phyloP scores from a whole-genome alignment of 768 basidiomycete genomes.

The Pleurotus tuber-regium region DNA sequence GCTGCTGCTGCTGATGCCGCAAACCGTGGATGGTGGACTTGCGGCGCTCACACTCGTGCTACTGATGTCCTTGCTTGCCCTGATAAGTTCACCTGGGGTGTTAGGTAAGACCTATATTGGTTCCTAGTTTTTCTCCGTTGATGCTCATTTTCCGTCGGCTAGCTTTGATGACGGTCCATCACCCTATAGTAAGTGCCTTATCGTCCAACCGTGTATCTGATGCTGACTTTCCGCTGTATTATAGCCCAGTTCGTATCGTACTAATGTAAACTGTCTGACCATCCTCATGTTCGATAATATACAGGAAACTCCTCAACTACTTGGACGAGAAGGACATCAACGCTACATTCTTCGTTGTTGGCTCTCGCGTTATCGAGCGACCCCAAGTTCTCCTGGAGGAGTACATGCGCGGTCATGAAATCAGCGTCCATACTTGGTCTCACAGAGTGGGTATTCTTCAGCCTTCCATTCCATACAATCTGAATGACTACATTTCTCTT shows the following conservation, averaged over 20 bases:
- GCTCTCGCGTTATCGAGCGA: conserved; percentile 67
- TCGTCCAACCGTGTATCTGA: neutral
- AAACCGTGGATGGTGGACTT: conserved; percentile 89
- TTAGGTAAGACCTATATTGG: conserved; percentile 42
- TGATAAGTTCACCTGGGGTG: conserved; percentile 71
- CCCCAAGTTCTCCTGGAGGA: conserved; percentile 75
- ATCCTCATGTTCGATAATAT: conserved; percentile 10
- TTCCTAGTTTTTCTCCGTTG: neutral
- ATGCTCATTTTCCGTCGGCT: conserved; percentile 4
- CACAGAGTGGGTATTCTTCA: conserved; percentile 52
- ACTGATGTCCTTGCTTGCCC: conserved; percentile 70
- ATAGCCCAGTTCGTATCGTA: conserved; percentile 46
- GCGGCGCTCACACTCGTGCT: conserved; percentile 63
- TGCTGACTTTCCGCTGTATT: conserved; percentile 15
- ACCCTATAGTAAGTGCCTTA: conserved; percentile 61
- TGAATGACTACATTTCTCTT: conserved; percentile 11
- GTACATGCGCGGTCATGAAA: conserved; percentile 78
- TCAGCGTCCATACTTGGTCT: conserved; percentile 90
- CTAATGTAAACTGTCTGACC: conserved; percentile 4
- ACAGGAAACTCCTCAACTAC: conserved; percentile 69
- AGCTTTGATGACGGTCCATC: conserved; percentile 89
- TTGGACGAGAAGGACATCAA: conserved; percentile 58
- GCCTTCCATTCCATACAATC: neutral
- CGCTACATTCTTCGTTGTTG: conserved; percentile 92
- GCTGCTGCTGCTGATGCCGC: conserved; percentile 52